Percentiles rank a stretch among this genome's conserved stretches.
phyloP scores from a whole-genome alignment of 805 yeast species.

The Starmerella bombi region DNA sequence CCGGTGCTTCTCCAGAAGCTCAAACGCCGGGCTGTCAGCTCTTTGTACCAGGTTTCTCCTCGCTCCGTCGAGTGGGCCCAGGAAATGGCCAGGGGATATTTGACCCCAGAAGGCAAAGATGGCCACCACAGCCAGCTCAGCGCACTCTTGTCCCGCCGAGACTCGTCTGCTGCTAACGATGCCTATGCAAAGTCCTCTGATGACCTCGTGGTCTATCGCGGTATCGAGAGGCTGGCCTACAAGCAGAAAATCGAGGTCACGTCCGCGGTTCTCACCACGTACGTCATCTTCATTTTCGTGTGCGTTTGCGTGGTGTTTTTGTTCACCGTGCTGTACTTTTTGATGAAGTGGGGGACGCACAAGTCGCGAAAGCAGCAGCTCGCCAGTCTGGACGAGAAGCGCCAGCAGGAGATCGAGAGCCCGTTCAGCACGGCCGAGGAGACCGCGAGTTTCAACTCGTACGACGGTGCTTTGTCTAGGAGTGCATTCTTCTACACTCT shows the following conservation, averaged over 20 bases:
- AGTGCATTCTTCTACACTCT: conserved; percentile 32
- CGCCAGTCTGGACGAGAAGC: conserved; percentile 3
- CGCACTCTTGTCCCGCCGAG: conserved; percentile 10
- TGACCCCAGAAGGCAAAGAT: conserved; percentile 5
- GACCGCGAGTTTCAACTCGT: not conserved
- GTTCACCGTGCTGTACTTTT: conserved; percentile 41
- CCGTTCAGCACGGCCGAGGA: not conserved
- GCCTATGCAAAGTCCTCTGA: conserved; percentile 19
- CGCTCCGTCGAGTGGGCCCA: conserved; percentile 10
- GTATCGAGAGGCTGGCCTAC: conserved; percentile 73
- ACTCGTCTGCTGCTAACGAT: conserved; percentile 16
- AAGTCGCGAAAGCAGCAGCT: conserved; percentile 30
- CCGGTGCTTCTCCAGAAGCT: conserved; percentile 64
- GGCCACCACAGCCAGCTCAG: not conserved
- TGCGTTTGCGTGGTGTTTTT: conserved; percentile 58
- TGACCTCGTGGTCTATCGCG: conserved; percentile 57
- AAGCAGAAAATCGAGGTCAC: conserved; percentile 68
- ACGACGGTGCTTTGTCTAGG: conserved; percentile 3
- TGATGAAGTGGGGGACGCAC: conserved; percentile 24
- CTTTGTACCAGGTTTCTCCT: conserved; percentile 2
- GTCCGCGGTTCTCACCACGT: conserved; percentile 71
- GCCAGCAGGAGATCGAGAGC: not conserved
- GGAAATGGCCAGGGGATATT: not conserved
- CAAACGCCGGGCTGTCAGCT: conserved; percentile 5
- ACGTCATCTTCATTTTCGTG: conserved; percentile 68